Evolutionary conservation across 352 stramenopile genomes (phyloP), one percentile per base, ranked within the genome.

Genomic region (Poterioochromonas sp.): DNA sequence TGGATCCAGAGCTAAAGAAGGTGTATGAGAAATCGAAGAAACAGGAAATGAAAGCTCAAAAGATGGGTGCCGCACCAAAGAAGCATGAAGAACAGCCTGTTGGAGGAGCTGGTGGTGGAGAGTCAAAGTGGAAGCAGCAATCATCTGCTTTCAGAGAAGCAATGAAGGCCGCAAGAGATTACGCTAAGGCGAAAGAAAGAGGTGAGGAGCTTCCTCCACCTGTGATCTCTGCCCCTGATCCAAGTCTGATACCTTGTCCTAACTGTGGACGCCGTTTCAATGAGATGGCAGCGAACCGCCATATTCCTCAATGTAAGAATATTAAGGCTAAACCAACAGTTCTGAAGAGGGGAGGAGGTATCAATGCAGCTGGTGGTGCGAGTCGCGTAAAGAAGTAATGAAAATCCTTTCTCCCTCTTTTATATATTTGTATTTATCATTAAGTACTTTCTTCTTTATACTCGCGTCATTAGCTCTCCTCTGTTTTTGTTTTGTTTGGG

Each of bases 201-300:
- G 84, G 82, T 44, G 79, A 80, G 49, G 74, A 60, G 15, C 77
- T 90, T 0, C 86, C 87, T 0, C 87, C 88, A 26, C 78, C 87
- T 77, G 81, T 86, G 37, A 86, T 86, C 15, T 87, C 88, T 0
- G 87, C 86, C 11, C 87, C 86, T 1, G 88, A 94, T 70, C 87
- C 87, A 47, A 93, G 87, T 53, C 83, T 96, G 5, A 91, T 97
- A 32, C 89, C 88, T 49, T 97, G 92, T 80, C 90, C 93, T 76
- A 90, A 93, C 81, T 97, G 92, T 81, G 88, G 84, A 71, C 88
- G 92, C 12, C 86, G 87, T 29, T 97, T 96, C 80, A 97, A 96
- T 78, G 88, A 95, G 44, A 89, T 88, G 40, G 91, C 92, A 0
- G 92, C 90, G 0, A 91, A 96, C 65, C 84, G 92, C 0, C 92